Conservation (phyloP, 2,329 filamentous ascomycete species). For the Aspergillus luchuensis region DNA sequence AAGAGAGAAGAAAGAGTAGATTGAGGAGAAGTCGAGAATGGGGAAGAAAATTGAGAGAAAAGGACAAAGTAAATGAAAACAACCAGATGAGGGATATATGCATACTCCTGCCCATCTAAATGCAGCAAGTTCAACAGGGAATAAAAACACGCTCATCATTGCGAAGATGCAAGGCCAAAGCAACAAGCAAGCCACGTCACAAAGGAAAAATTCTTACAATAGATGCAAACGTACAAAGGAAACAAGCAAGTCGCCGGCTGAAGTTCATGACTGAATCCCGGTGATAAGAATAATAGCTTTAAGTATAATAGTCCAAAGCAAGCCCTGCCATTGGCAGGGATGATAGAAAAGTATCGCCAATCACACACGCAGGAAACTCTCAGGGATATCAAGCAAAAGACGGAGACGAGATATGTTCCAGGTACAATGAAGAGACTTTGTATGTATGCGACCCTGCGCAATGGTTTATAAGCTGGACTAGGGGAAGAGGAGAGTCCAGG, state of each 20-base stretch:
- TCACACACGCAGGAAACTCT: constrained; percentile 19
- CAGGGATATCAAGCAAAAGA: constrained; percentile 24
- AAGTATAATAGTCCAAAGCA: constrained; percentile 24
- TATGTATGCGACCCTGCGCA: constrained; percentile 20
- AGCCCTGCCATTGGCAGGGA: constrained; percentile 17
- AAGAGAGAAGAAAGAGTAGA: constrained; percentile 10
- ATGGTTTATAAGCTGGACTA: constrained; percentile 7
- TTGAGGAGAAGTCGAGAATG: constrained; percentile 1
- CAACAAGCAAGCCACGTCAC: constrained; percentile 25
- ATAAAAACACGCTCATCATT: constrained; percentile 28
- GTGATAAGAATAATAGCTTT: constrained; percentile 26
- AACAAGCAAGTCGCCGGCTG: constrained; percentile 21
- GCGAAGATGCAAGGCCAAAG: constrained; percentile 29
- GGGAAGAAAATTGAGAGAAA: constrained; percentile 1
- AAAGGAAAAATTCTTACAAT: constrained; percentile 22
- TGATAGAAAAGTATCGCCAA: constrained; percentile 15
- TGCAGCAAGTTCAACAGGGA: constrained; percentile 27
- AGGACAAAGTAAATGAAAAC: constrained; percentile 21
- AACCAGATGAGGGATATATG: constrained; percentile 29
- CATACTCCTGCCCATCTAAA: constrained; percentile 34
- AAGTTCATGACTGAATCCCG: constrained; percentile 30
- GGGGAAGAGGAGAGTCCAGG: constrained; percentile 3
- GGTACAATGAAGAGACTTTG: constrained; percentile 13
- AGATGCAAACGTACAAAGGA: constrained; percentile 22
- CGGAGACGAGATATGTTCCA: constrained; percentile 16